phyloP scores from a whole-genome alignment of 257 asterid species.

The Knoxia roxburghii region DNA sequence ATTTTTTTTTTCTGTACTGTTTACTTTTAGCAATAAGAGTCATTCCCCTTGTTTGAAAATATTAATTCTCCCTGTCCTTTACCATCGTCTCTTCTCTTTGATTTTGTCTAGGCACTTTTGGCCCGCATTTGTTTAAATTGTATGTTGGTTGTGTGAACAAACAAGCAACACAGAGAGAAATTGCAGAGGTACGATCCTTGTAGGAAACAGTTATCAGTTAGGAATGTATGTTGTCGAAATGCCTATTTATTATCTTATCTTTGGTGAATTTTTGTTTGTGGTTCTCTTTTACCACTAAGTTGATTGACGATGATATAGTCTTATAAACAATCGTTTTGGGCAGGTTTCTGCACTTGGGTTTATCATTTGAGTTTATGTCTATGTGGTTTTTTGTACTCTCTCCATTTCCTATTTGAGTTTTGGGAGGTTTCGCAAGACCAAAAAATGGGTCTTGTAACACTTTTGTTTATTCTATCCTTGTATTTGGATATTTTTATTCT shows the following conservation, averaged over 20 bases:
- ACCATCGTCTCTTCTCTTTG: constrained; percentile 21
- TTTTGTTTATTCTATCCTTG: background rate
- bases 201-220: background rate
- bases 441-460: background rate
- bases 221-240: background rate
- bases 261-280: background rate
- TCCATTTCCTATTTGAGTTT: no score
- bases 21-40: no score
- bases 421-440: no score
- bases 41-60: background rate
- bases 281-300: background rate
- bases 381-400: background rate
- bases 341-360: background rate
- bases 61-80: background rate
- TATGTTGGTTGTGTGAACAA: constrained; percentile 73
- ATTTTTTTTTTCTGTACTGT: no score
- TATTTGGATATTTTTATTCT: background rate
- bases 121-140: constrained; percentile 48
- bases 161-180: constrained; percentile 58
- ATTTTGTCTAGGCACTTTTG: constrained; percentile 42
- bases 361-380: background rate
- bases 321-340: background rate
- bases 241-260: background rate
- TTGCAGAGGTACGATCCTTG: constrained; percentile 53
- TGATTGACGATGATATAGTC: background rate